phyloP scores from a whole-genome alignment of 805 yeast genomes.

The Suhomyces sp. region DNA sequence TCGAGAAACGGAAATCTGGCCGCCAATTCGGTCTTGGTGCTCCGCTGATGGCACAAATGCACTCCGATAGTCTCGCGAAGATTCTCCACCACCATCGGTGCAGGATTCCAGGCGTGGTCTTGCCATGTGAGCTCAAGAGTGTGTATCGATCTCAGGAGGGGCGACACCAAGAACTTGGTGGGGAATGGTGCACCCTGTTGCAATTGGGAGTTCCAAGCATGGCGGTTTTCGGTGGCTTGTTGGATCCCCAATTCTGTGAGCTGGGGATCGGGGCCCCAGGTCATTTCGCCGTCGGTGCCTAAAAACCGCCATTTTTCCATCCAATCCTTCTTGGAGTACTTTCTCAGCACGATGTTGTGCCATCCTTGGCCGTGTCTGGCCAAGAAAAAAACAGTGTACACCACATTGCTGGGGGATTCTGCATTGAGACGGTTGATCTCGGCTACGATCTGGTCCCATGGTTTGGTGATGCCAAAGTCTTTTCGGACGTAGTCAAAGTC shows the following conservation, averaged over 20 bases:
- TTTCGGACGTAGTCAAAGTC: constrained; percentile 18
- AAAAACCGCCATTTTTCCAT: constrained; percentile 18
- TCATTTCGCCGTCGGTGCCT: constrained; percentile 24
- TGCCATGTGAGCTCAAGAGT: constrained; percentile 21
- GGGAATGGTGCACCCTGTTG: constrained; percentile 24
- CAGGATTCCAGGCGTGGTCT: constrained; percentile 12
- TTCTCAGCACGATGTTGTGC: constrained; percentile 21
- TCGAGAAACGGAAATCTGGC: constrained; percentile 14
- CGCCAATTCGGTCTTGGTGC: constrained; percentile 13
- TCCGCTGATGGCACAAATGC: constrained; percentile 24
- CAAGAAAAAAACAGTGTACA: constrained; percentile 21
- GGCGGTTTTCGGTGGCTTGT: constrained; percentile 23
- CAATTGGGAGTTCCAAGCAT: constrained; percentile 17
- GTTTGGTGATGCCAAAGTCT: constrained; percentile 17
- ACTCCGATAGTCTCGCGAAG: constrained; percentile 24
- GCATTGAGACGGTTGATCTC: constrained; percentile 13
- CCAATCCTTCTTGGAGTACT: constrained; percentile 23
- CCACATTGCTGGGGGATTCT: constrained; percentile 11
- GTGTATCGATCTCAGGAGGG: constrained; percentile 23
- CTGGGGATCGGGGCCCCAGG: constrained; percentile 26
- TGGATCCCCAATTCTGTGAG: constrained; percentile 21
- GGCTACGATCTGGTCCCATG: constrained; percentile 16
- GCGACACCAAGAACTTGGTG: constrained; percentile 23
- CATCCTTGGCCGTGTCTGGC: constrained; percentile 29
- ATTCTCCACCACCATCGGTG: constrained; percentile 18